These are phyloP conservation scores for Salicornia ramosissima DNA, from an alignment of 148 eudicot species.

Conservation along the genomic window DNA sequence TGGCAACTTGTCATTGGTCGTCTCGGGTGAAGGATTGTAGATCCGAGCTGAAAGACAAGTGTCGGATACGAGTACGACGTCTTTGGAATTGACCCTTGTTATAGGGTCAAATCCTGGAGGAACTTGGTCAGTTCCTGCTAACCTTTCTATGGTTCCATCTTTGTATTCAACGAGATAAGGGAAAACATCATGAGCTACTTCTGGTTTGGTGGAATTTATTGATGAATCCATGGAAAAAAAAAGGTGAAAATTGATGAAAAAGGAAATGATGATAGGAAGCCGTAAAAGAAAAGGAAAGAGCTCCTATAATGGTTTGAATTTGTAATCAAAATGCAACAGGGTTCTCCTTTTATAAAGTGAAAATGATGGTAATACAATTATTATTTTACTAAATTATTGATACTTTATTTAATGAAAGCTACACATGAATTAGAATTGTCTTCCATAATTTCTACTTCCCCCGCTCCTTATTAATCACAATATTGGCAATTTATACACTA, in stretches of 20 bases:
- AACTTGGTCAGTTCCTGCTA: slow-evolving; percentile 32
- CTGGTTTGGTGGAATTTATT: not conserved
- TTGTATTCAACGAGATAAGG: slow-evolving; percentile 46
- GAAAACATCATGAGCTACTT: slow-evolving; percentile 32
- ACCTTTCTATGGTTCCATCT: slow-evolving; percentile 49
- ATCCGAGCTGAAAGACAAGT: slow-evolving; percentile 34
- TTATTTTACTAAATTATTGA: too few relatives aligned
- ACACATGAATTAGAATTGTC: too few relatives aligned
- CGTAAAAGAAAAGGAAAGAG: not conserved
- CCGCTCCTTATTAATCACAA: too few relatives aligned
- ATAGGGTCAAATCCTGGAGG: slow-evolving; percentile 36
- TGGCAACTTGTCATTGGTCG: slow-evolving; percentile 30
- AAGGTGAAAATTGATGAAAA: not conserved
- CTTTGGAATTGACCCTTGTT: slow-evolving; percentile 43
- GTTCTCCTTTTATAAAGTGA: too few relatives aligned
- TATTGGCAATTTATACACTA: too few relatives aligned
- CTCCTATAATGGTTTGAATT: too few relatives aligned
- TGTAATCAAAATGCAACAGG: too few relatives aligned
- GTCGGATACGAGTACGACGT: slow-evolving; percentile 28
- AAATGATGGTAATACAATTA: too few relatives aligned
- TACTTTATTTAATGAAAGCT: too few relatives aligned
- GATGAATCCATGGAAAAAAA: not conserved
- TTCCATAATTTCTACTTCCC: too few relatives aligned
- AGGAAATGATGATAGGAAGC: too few relatives aligned
- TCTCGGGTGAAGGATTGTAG: slow-evolving; percentile 25